phyloP scores from a whole-genome alignment of 2,329 filamentous ascomycete species.

The Fusarium ambrosium region DNA sequence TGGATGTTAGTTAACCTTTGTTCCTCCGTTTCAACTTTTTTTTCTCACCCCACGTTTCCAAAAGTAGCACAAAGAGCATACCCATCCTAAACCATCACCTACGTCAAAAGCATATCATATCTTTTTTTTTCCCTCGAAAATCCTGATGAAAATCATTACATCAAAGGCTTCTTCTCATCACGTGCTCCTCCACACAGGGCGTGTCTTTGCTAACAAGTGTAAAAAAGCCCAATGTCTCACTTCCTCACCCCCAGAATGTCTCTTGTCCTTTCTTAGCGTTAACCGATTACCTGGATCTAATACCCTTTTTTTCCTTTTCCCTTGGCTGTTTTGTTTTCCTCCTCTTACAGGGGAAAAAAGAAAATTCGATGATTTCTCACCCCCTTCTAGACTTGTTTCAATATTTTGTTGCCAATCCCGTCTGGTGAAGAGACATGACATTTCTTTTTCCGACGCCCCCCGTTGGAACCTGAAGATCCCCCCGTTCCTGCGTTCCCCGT shows the following conservation, averaged over 20 bases:
- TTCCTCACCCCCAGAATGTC: constrained; percentile 5
- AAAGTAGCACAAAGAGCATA: constrained; percentile 1
- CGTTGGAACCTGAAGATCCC: constrained; percentile 11
- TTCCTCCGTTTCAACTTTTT: not conserved
- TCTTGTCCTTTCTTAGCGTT: constrained; percentile 25
- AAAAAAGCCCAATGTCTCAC: not conserved
- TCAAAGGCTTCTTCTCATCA: not conserved
- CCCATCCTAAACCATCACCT: not conserved
- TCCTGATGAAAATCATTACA: constrained; percentile 1
- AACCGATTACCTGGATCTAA: constrained; percentile 8
- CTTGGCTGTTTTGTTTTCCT: not conserved
- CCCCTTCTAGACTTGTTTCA: not conserved
- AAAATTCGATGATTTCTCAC: not conserved
- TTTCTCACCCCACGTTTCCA: not conserved
- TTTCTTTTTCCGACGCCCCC: not conserved
- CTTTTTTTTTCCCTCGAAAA: not conserved
- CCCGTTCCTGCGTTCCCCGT: constrained; percentile 13
- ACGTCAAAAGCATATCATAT: constrained; percentile 13
- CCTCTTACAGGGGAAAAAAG: constrained; percentile 7
- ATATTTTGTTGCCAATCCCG: not conserved
- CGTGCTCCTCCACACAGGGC: constrained; percentile 2
- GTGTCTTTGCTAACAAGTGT: constrained; percentile 5
- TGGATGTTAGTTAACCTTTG: not conserved
- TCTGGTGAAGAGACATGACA: constrained; percentile 26
- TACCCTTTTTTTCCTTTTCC: constrained; percentile 10